Percentiles rank a stretch among this genome's conserved stretches.
Conservation (phyloP, 2,329 filamentous ascomycete genomes). For the Periconia macrospinosa region DNA sequence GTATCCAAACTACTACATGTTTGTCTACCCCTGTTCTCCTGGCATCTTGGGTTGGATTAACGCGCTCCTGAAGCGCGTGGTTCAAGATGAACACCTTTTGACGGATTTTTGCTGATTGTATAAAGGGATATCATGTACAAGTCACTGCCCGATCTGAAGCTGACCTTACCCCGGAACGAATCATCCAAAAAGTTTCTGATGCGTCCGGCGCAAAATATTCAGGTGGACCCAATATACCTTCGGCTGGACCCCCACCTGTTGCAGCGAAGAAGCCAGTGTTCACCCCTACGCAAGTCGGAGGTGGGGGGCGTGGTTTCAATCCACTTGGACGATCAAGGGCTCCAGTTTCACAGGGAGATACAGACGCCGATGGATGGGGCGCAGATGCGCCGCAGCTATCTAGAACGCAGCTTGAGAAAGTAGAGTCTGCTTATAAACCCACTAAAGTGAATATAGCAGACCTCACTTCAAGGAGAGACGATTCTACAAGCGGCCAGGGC, state of each 20-base stretch:
- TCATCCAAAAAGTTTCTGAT: conserved; percentile 92
- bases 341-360: conserved; percentile 55
- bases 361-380: conserved; percentile 91
- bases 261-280: conserved; percentile 90
- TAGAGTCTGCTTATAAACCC: conserved; percentile 88
- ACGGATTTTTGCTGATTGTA: conserved; percentile 18
- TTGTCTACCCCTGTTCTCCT: conserved; percentile 20
- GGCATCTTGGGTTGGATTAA: background rate
- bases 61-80: background rate
- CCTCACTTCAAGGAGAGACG: conserved; percentile 71
- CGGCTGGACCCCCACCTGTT: conserved; percentile 65
- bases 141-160: conserved; percentile 90
- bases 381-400: conserved; percentile 89
- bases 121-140: conserved; percentile 89
- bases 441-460: conserved; percentile 94
- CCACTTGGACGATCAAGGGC: conserved; percentile 68
- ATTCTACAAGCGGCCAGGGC: conserved; percentile 62
- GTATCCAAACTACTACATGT: conserved; percentile 90
- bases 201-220: conserved; percentile 95
- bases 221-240: conserved; percentile 60
- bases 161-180: conserved; percentile 83
- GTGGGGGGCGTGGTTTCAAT: conserved; percentile 62
- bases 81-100: too few species aligned
- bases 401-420: conserved; percentile 85
- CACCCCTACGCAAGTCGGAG: conserved; percentile 70